Conservation (phyloP, 164 flowering plant species). For the Vitis riparia region DNA sequence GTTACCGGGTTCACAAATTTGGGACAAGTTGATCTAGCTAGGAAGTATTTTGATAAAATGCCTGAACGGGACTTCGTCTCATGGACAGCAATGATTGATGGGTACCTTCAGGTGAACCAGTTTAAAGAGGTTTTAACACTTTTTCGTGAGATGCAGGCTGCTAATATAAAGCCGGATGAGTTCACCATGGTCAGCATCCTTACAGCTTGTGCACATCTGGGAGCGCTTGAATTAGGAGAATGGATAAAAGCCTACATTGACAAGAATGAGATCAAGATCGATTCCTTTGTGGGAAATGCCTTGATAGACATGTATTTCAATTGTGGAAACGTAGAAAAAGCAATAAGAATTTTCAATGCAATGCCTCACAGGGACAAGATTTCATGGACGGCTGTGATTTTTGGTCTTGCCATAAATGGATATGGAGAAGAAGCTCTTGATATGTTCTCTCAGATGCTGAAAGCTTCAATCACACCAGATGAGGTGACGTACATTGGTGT, state of each 20-base stretch:
- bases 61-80: conserved; percentile 44
- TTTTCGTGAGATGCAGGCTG: conserved; percentile 50
- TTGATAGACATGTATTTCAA: conserved; percentile 66
- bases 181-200: conserved; percentile 56
- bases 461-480: conserved; percentile 44
- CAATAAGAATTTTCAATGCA: conserved; percentile 31
- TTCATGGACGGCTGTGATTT: conserved; percentile 65
- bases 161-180: conserved; percentile 45
- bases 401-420: conserved; percentile 59
- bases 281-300: conserved; percentile 55
- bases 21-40: conserved; percentile 41
- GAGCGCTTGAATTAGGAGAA: conserved; percentile 61
- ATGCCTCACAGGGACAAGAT: conserved; percentile 49
- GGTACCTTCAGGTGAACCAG: conserved; percentile 28
- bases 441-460: conserved; percentile 49
- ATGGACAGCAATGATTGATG: conserved; percentile 68
- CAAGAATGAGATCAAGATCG: conserved; percentile 46
- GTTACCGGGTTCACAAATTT: conserved; percentile 36
- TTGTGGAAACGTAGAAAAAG: conserved; percentile 57
- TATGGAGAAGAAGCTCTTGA: conserved; percentile 53
- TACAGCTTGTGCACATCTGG: conserved; percentile 58
- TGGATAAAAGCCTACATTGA: conserved; percentile 52
- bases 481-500: conserved; percentile 61
- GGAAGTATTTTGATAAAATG: conserved; percentile 47
- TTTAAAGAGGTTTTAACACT: conserved; percentile 51